These are phyloP conservation scores for Dictyostelium capitatum DNA, from an alignment of 78 protist genomes.

Conservation along the genomic window DNA sequence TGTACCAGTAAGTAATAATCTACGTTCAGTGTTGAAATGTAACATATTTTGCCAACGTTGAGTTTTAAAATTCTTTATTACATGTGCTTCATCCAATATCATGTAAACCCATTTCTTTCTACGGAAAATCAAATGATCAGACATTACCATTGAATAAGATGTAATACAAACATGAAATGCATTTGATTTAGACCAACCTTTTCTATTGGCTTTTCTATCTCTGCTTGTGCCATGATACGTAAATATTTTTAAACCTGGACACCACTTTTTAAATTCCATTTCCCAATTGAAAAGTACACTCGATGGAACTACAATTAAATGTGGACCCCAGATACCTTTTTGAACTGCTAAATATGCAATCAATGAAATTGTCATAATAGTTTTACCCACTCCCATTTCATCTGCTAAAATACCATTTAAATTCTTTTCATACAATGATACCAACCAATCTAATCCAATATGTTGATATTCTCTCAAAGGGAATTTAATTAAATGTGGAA, in stretches of 20 bases:
- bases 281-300: constrained; percentile 95
- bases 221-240: constrained; percentile 57
- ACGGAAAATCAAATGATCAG: constrained; percentile 88
- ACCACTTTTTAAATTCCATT: constrained; percentile 89
- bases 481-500: constrained; percentile 87
- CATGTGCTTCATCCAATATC: constrained; percentile 99
- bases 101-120: constrained; percentile 89
- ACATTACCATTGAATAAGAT: constrained; percentile 80
- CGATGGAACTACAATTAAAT: constrained; percentile 95
- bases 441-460: constrained; percentile 96
- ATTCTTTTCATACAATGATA: constrained; percentile 86
- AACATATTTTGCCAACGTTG: constrained; percentile 91
- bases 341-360: constrained; percentile 95
- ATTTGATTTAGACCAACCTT: constrained; percentile 88
- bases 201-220: constrained; percentile 85
- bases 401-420: constrained; percentile 98
- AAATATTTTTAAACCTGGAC: constrained; percentile 85
- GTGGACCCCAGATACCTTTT: constrained; percentile 88
- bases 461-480: constrained; percentile 92
- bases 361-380: constrained; percentile 95
- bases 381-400: constrained; percentile 97
- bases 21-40: constrained; percentile 86
- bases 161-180: constrained; percentile 94
- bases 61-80: constrained; percentile 86
- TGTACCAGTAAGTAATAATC: constrained; percentile 98